A percentile compares a stretch with the other conserved stretches of the same genome.
Evolutionary conservation across 768 basidiomycete species (phyloP).

Genomic region (Dictyophora rubrovolvata): DNA sequence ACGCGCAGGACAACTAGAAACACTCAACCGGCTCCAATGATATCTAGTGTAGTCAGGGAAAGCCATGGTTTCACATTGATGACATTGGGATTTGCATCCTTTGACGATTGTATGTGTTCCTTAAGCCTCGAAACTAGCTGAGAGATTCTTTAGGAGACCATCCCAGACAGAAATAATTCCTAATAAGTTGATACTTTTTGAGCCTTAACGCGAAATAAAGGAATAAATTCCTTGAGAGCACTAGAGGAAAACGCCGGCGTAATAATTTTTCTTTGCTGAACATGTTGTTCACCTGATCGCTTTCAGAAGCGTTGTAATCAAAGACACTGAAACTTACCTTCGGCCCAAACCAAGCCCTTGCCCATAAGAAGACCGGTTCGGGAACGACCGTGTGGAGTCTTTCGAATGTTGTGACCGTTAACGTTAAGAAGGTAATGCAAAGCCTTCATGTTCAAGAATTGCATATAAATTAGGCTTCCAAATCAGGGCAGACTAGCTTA

Average conservation of each 20-base stretch:
- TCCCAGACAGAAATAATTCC: not conserved
- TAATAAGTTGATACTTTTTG: not conserved
- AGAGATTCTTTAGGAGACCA: not conserved
- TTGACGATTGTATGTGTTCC: conserved; percentile 14
- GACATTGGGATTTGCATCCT: conserved; percentile 3
- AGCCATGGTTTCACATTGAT: conserved; percentile 18
- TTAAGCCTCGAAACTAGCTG: conserved; percentile 18
- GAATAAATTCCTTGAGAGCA: conserved; percentile 17
- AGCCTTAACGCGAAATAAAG: conserved; percentile 17
- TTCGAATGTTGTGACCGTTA: conserved; percentile 32
- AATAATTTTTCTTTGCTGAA: conserved; percentile 22
- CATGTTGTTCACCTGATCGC: conserved; percentile 15
- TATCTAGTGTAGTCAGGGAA: conserved; percentile 18
- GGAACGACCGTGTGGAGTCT: conserved; percentile 14
- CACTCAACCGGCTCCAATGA: conserved; percentile 19
- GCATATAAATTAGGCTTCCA: conserved; percentile 34
- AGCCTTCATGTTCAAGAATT: conserved; percentile 20
- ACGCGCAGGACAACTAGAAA: not conserved
- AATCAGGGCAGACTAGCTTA: conserved; percentile 32
- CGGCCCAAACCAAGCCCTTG: conserved; percentile 13
- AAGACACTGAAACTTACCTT: conserved; percentile 11
- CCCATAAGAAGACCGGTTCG: conserved; percentile 14
- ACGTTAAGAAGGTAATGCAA: conserved; percentile 29
- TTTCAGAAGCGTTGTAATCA: not conserved
- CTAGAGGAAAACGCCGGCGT: conserved; percentile 19